Evolutionary conservation across 2,329 filamentous ascomycete genomes (phyloP).

Genomic region (Cordyceps sp.): DNA sequence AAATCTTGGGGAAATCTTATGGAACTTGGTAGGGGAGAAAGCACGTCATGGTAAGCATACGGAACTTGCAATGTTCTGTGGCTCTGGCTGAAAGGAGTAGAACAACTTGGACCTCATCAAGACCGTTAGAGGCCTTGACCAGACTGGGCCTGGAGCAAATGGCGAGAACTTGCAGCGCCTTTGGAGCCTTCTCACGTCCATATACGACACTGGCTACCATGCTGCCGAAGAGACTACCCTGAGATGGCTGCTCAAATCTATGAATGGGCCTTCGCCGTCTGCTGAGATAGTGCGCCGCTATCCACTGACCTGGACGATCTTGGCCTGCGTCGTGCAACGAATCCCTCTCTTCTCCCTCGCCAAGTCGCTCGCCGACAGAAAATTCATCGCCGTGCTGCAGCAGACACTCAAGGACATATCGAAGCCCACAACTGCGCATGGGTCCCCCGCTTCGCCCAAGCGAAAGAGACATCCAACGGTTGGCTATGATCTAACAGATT

Average conservation of each 20-base stretch:
- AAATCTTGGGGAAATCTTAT: too few relatives aligned
- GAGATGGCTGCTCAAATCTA: constrained; percentile 46
- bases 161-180: constrained; percentile 29
- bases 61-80: background rate
- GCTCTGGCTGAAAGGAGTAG: constrained; percentile 9
- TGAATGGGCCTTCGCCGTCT: constrained; percentile 28
- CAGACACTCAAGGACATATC: constrained; percentile 45
- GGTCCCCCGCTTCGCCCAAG: constrained; percentile 17
- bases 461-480: constrained; percentile 25
- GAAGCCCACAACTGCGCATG: constrained; percentile 10
- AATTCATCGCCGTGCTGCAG: constrained; percentile 50
- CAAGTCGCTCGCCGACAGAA: constrained; percentile 51
- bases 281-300: constrained; percentile 38
- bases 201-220: constrained; percentile 25
- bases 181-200: constrained; percentile 29
- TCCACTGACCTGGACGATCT: constrained; percentile 42
- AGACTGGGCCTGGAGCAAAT: constrained; percentile 25
- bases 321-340: constrained; percentile 42
- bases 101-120: constrained; percentile 26
- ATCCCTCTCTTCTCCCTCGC: constrained; percentile 55
- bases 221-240: constrained; percentile 41
- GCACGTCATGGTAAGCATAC: background rate
- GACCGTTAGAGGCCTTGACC: constrained; percentile 37
- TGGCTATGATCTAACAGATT: constrained; percentile 20
- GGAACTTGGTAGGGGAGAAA: too few relatives aligned